Base-by-base conservation (phyloP, 176 grass and related monocot species). In the Themeda triandra region DNA sequence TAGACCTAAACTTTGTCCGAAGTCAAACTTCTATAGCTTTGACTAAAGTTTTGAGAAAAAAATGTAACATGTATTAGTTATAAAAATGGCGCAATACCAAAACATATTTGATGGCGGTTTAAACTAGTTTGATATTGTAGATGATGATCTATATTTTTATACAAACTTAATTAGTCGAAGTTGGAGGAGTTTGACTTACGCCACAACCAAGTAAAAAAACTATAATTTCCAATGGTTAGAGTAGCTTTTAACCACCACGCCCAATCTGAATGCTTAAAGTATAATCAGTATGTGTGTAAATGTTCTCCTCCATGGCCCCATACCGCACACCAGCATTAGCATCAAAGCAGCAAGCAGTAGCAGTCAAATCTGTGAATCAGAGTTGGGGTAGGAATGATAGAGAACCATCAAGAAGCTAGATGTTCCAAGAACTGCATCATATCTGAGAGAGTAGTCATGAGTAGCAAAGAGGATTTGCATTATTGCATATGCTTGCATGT, bases 251-350 rank as follows among this genome's bases (percentile, higher is more conserved):
- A 39, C 10, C 33, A 39, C 8, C 4, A n/a, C 5, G 1, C 65
- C 5, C 48, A 51, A 60, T 62, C 24, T 25, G 27, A 32, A 78
- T 79, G 56, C 59, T 82, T 59, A 49, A 59, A 67, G 59, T 46
- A 48, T 60, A 59, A 35, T n/a, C 30, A 29, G 41, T 39, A 53
- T 65, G 63, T 40, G 19, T 35, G 67, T 1, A 73, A 75, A 66
- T 86, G 44, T 75, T 75, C 85, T 81, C 66, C 73, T 54, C 75
- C 3, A 27, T 62, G 58, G 8, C 33, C 46, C 37, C 23, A 15
- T 24, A 41, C 56, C 66, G 69, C 32, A 15, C 7, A 30, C 69
- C 19, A 39, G 41, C 35, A 69, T 21, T 33, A 62, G 37, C n/a
- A 53, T 45, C 51, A 24, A 30, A 69, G 5, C 28, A 69, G 30